Evolutionary conservation across 768 basidiomycete genomes (phyloP), one percentile per base, ranked within the genome.

Genomic region (Arthromyces matolae): DNA sequence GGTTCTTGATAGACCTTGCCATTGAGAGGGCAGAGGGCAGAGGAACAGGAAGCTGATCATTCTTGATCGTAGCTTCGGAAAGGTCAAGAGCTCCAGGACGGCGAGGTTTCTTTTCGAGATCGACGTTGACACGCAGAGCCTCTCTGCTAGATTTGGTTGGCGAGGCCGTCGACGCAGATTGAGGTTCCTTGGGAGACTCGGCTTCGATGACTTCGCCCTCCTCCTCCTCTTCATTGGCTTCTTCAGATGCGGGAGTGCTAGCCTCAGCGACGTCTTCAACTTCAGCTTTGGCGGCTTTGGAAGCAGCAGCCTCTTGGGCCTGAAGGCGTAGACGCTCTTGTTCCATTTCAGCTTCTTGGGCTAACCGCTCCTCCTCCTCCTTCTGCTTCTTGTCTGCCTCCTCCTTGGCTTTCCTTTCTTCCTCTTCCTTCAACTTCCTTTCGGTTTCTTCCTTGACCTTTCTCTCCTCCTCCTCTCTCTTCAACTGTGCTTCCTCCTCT

Each of bases 1-100:
- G 78, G 65, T 95, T 86, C 41, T 87, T 83, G 54, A 99, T 95
- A 53, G 83, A 79, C 43, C 84, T 81, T 29, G 95, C 95, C 8
- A 89, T 85, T 12, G 83, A 81, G 34, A 97, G 71, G 0, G 85
- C 82, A 41, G 83, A 86, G 36, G 78, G 80, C 46, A 78, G 76
- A 33, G 79, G 64, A 6, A 71, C 64, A 18, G 77, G 60, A 37
- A 72, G 60, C 28, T 24, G 24, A 8, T 38, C 42, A 22, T 59
- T 60, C 33, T 71, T 61, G 49, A 64, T 71, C 59, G 72, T 77
- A 8, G 84, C 69, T 10, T 65, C 69, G 8, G 79, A 73, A 33
- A 92, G 79, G 57, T 92, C 83, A 27, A 92, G 79, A 25, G 78
- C 85, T 45, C 81, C 87, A 20, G 89, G 89, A 23, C 86, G 80